Conservation (phyloP, 257 asterid genomes). For the Salvia rosmarinus region DNA sequence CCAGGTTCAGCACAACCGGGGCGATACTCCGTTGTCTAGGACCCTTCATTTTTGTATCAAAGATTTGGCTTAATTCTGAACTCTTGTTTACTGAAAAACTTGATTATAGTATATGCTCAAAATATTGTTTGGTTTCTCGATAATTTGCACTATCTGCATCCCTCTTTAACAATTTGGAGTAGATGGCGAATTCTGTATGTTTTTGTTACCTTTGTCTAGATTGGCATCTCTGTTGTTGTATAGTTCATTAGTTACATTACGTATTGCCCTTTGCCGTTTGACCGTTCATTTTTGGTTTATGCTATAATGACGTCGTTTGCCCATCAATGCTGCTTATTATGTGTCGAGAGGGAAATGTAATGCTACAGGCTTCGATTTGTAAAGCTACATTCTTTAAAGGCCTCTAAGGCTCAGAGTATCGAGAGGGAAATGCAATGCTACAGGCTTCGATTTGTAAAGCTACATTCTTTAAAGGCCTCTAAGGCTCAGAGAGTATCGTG, state of each 20-base stretch:
- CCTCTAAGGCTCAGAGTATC: too few relatives aligned
- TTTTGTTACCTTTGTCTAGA: too few relatives aligned
- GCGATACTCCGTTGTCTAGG: constrained; percentile 59
- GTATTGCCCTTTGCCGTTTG: background rate
- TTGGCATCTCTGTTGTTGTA: background rate
- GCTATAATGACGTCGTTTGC: background rate
- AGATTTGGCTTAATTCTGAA: background rate
- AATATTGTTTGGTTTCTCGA: background rate
- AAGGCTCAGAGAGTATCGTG: too few relatives aligned
- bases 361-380: too few relatives aligned
- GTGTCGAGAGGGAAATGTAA: too few relatives aligned
- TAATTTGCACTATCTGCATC: background rate
- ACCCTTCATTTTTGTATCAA: background rate
- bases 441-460: too few relatives aligned
- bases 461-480: too few relatives aligned
- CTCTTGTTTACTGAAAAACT: background rate
- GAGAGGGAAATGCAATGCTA: too few relatives aligned
- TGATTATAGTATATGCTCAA: background rate
- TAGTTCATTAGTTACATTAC: background rate
- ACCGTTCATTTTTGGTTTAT: background rate
- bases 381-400: too few relatives aligned
- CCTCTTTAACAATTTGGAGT: background rate
- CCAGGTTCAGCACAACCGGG: constrained; percentile 95
- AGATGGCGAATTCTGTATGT: background rate
- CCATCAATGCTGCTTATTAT: too few relatives aligned